Conservation (phyloP, 768 basidiomycete species). For the Vararia minispora region DNA sequence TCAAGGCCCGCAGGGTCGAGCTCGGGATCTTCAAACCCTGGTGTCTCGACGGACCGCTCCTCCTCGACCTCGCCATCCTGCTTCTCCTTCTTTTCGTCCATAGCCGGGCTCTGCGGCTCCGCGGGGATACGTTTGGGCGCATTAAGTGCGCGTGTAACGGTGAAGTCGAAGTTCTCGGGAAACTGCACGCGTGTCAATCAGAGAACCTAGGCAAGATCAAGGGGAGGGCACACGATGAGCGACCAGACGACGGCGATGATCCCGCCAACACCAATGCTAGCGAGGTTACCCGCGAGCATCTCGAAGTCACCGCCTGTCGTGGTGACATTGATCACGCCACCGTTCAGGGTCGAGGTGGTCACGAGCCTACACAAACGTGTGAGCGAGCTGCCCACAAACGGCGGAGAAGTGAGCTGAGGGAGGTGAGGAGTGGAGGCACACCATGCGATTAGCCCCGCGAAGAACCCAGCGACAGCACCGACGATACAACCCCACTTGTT, state of each 20-base stretch:
- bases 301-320: slow-evolving; percentile 37
- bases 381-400: no score
- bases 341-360: slow-evolving; percentile 61
- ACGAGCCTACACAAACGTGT: no score
- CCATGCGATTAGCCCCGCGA: slow-evolving; percentile 69
- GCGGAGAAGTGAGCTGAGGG: no score
- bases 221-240: slow-evolving; percentile 36
- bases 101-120: slow-evolving; percentile 11
- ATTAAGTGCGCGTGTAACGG: slow-evolving; percentile 71
- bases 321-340: slow-evolving; percentile 59
- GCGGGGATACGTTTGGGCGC: slow-evolving; percentile 14
- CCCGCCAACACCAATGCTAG: slow-evolving; percentile 70
- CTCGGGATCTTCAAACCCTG: slow-evolving; percentile 35
- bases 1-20: slow-evolving; percentile 53
- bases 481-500: slow-evolving; percentile 76
- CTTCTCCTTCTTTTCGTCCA: slow-evolving; percentile 19
- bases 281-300: slow-evolving; percentile 89
- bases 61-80: slow-evolving; percentile 27
- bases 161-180: slow-evolving; percentile 80
- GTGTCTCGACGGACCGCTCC: slow-evolving; percentile 22
- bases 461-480: slow-evolving; percentile 65
- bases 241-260: slow-evolving; percentile 62
- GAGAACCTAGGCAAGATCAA: neutral
- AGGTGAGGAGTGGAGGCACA: no score
- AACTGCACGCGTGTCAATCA: slow-evolving; percentile 28